These are phyloP conservation scores for Croton laevigatus DNA, from an alignment of 441 rosid species.

Conservation along the genomic window DNA sequence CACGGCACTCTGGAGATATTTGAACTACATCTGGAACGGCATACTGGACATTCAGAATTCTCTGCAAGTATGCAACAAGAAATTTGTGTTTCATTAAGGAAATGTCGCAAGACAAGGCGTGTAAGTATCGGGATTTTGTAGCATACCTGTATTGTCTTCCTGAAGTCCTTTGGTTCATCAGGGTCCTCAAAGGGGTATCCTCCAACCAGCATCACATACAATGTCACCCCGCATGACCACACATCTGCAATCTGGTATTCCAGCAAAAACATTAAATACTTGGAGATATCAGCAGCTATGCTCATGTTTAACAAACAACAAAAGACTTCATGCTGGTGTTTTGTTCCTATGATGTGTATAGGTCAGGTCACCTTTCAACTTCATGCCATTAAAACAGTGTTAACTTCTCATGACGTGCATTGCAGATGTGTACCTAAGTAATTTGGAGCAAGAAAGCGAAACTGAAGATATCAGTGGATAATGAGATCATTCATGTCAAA, in stretches of 20 bases:
- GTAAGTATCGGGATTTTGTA: background rate
- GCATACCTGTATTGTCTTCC: constrained; percentile 73
- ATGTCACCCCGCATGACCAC: constrained; percentile 98
- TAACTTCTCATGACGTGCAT: too few relatives aligned
- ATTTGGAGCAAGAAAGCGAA: background rate
- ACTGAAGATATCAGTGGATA: background rate
- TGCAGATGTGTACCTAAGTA: too few relatives aligned
- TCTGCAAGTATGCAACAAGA: constrained; percentile 44
- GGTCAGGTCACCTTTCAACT: too few relatives aligned
- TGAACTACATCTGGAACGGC: constrained; percentile 83
- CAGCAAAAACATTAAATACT: background rate
- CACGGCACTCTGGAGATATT: constrained; percentile 82
- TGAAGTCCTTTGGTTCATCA: constrained; percentile 86
- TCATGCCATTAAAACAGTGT: too few relatives aligned
- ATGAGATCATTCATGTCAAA: background rate
- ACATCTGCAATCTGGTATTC: constrained; percentile 90
- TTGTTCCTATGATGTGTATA: too few relatives aligned
- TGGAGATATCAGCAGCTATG: too few relatives aligned
- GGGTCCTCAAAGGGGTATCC: constrained; percentile 98
- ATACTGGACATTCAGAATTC: constrained; percentile 86
- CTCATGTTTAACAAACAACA: too few relatives aligned
- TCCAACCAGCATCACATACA: constrained; percentile 92
- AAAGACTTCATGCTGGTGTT: too few relatives aligned
- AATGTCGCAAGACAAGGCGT: background rate
- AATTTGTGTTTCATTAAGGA: constrained; percentile 11